Conservation (phyloP, 2,329 filamentous ascomycete species). For the Thielaviopsis ethacetica region DNA sequence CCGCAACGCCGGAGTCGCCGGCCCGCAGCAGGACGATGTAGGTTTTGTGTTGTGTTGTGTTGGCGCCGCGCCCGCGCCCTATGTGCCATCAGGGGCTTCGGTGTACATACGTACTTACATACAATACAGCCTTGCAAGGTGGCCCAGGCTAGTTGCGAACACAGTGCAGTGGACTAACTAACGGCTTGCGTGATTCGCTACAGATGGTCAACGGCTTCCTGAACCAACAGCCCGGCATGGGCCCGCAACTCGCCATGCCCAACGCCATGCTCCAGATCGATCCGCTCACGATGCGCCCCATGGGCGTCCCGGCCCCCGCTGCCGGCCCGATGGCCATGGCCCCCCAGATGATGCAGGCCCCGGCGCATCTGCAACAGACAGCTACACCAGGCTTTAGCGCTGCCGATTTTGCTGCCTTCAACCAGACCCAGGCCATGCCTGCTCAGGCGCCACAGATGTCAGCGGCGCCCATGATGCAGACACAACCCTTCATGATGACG, state of each 20-base stretch:
- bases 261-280: conserved; percentile 31
- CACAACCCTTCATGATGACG: conserved; percentile 22
- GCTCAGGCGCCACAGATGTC: conserved; percentile 44
- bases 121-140: conserved; percentile 12
- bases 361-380: conserved; percentile 18
- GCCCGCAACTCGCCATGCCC: conserved; percentile 37
- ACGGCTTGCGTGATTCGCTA: conserved; percentile 4
- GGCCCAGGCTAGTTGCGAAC: neutral
- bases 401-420: conserved; percentile 77
- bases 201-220: conserved; percentile 91
- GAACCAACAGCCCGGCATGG: conserved; percentile 52
- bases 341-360: conserved; percentile 26
- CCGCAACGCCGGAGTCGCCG: conserved; percentile 52
- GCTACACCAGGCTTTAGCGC: conserved; percentile 51
- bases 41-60: conserved; percentile 14
- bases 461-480: conserved; percentile 20
- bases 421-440: conserved; percentile 43
- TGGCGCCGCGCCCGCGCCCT: neutral
- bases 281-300: conserved; percentile 23
- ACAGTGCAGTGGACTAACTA: conserved; percentile 1
- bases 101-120: no score
- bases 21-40: conserved; percentile 55
- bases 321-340: conserved; percentile 36
- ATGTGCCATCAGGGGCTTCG: neutral
- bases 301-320: neutral